phyloP scores from a whole-genome alignment of 2,329 filamentous ascomycete species.

The Paecilomyces dactylethromorphus region DNA sequence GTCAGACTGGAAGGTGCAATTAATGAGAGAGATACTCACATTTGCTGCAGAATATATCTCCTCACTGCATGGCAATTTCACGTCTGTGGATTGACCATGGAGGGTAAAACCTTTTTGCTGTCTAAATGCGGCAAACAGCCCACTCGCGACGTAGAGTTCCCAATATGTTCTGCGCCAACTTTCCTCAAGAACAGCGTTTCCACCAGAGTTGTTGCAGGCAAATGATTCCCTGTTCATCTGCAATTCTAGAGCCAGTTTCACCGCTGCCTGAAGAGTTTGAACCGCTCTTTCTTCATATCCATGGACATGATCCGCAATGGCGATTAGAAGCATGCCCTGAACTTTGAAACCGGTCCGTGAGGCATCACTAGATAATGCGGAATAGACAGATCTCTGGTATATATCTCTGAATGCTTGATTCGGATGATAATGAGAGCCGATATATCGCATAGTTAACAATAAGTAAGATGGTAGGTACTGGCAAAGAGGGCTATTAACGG shows the following conservation, averaged over 20 bases:
- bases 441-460: constrained; percentile 42
- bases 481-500: constrained; percentile 14
- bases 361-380: constrained; percentile 5
- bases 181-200: constrained; percentile 64
- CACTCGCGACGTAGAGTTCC: constrained; percentile 68
- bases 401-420: constrained; percentile 16
- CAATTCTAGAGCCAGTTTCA: constrained; percentile 63
- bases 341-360: constrained; percentile 23
- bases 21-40: constrained; percentile 5
- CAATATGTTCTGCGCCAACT: constrained; percentile 84
- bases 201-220: constrained; percentile 23
- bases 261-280: constrained; percentile 51
- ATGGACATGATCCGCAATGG: constrained; percentile 22
- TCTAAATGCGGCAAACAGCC: constrained; percentile 65
- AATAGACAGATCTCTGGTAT: constrained; percentile 12
- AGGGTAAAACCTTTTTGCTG: constrained; percentile 11
- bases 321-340: constrained; percentile 23
- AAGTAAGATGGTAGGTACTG: constrained; percentile 36
- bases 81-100: constrained; percentile 48
- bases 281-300: constrained; percentile 17
- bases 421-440: constrained; percentile 44
- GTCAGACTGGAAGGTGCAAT: neutral
- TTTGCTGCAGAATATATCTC: constrained; percentile 36
- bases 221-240: constrained; percentile 64
- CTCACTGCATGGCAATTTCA: constrained; percentile 70